phyloP scores from a whole-genome alignment of 441 rosid species.

The Codiaeum variegatum region DNA sequence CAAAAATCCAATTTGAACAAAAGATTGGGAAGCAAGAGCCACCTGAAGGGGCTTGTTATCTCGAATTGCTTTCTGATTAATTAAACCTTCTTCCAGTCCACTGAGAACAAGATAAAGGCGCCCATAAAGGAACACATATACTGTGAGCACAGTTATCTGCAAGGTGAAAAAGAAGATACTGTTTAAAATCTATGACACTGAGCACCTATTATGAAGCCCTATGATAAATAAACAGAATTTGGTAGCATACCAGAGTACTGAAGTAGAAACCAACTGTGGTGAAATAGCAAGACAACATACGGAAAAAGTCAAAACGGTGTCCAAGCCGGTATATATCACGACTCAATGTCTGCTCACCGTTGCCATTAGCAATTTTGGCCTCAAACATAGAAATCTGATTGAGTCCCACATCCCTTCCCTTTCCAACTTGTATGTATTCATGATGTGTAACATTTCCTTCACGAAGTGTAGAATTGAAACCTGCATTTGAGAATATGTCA shows the following conservation, averaged over 20 bases:
- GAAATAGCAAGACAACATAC: conserved; percentile 98
- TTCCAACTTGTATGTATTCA: conserved; percentile 99
- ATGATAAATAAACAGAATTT: conserved; percentile 7
- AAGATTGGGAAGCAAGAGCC: conserved; percentile 99
- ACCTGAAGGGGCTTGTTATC: conserved; percentile 93
- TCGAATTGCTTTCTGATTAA: conserved; percentile 65
- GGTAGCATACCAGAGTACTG: conserved; percentile 74
- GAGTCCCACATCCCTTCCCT: conserved; percentile 99
- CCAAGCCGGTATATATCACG: conserved; percentile 97
- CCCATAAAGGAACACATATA: conserved; percentile 96
- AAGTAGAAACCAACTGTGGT: conserved; percentile 98
- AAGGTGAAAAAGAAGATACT: conserved; percentile 22
- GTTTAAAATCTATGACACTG: conserved; percentile 3
- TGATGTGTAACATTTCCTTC: conserved; percentile 99
- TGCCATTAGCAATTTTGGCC: conserved; percentile 98
- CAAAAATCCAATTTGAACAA: conserved; percentile 93
- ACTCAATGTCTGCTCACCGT: conserved; percentile 98
- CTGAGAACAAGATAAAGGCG: conserved; percentile 98
- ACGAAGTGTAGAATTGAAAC: conserved; percentile 97
- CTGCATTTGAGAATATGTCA: conserved; percentile 38
- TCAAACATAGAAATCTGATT: conserved; percentile 99
- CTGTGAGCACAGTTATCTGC: conserved; percentile 96
- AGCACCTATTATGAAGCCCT: conserved; percentile 5
- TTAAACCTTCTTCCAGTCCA: conserved; percentile 90
- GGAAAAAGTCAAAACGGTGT: conserved; percentile 95